Percentiles rank a stretch among this genome's conserved stretches.
phyloP scores from a whole-genome alignment of 768 basidiomycete genomes.

The Pulveroboletus sp. region DNA sequence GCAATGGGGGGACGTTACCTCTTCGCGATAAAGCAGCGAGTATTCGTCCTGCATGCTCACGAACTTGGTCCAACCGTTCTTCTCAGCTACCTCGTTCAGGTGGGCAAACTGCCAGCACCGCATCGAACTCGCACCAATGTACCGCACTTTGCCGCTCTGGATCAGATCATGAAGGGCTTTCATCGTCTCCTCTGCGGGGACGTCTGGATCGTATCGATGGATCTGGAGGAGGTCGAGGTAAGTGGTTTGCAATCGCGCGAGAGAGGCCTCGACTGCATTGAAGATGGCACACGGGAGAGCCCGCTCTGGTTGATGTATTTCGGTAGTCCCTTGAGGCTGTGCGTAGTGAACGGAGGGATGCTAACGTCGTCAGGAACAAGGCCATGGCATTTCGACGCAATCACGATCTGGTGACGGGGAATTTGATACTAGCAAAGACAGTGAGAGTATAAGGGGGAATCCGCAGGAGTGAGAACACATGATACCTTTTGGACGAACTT shows the following conservation, averaged over 20 bases:
- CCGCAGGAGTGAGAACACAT: background rate
- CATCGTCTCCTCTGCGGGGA: slow-evolving; percentile 44
- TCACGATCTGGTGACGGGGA: slow-evolving; percentile 30
- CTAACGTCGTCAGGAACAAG: slow-evolving; percentile 10
- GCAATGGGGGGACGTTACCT: slow-evolving; percentile 25
- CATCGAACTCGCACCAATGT: slow-evolving; percentile 48
- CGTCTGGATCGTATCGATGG: slow-evolving; percentile 36
- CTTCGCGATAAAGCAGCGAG: slow-evolving; percentile 50
- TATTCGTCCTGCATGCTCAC: slow-evolving; percentile 54
- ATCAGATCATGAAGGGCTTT: slow-evolving; percentile 48
- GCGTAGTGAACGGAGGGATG: background rate
- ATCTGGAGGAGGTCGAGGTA: slow-evolving; percentile 43
- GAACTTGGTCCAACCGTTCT: slow-evolving; percentile 48
- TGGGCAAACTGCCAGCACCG: slow-evolving; percentile 41
- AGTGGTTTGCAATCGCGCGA: slow-evolving; percentile 33
- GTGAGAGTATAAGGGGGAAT: no score
- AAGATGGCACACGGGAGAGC: slow-evolving; percentile 36
- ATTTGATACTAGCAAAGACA: slow-evolving; percentile 24
- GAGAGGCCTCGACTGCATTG: slow-evolving; percentile 35
- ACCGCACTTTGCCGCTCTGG: slow-evolving; percentile 44
- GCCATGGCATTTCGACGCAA: slow-evolving; percentile 27
- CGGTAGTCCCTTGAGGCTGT: slow-evolving; percentile 1
- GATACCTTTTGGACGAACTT: slow-evolving; percentile 35
- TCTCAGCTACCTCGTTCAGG: slow-evolving; percentile 42
- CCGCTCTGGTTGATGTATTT: slow-evolving; percentile 32